Percentiles rank a stretch among this genome's conserved stretches.
phyloP scores from a whole-genome alignment of 768 basidiomycete genomes.

The Suillus ampliporus region DNA sequence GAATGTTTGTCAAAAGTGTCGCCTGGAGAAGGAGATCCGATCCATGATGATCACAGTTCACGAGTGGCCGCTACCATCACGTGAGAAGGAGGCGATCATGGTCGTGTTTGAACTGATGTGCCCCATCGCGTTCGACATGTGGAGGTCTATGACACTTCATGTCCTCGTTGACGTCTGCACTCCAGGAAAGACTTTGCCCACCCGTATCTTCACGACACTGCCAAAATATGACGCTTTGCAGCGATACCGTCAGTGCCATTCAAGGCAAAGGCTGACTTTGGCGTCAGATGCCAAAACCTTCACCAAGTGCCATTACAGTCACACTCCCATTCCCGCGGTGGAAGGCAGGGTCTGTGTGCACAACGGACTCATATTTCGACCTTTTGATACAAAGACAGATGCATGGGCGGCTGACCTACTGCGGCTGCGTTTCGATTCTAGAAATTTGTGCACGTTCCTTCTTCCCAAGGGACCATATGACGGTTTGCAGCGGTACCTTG shows the following conservation, averaged over 20 bases:
- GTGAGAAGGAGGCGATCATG: slow-evolving; percentile 26
- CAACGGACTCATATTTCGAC: slow-evolving; percentile 39
- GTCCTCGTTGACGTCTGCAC: slow-evolving; percentile 45
- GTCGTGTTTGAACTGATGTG: slow-evolving; percentile 50
- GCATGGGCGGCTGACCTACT: slow-evolving; percentile 25
- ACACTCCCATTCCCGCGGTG: slow-evolving; percentile 19
- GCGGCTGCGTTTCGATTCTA: neutral
- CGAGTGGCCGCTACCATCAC: slow-evolving; percentile 53
- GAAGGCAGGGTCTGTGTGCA: slow-evolving; percentile 32
- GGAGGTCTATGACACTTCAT: slow-evolving; percentile 48
- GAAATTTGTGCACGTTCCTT: slow-evolving; percentile 35
- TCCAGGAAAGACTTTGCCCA: slow-evolving; percentile 6
- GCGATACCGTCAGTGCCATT: slow-evolving; percentile 22
- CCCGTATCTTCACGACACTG: slow-evolving; percentile 21
- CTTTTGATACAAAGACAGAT: slow-evolving; percentile 34
- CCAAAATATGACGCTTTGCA: slow-evolving; percentile 17
- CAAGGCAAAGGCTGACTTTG: slow-evolving; percentile 27
- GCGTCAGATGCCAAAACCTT: slow-evolving; percentile 31
- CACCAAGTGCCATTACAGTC: slow-evolving; percentile 21
- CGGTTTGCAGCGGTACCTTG: slow-evolving; percentile 42
- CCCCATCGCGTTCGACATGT: slow-evolving; percentile 47
- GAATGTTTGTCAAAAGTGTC: slow-evolving; percentile 39
- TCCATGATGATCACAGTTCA: slow-evolving; percentile 40
- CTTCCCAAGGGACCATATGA: slow-evolving; percentile 41
- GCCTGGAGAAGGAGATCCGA: slow-evolving; percentile 19